These are phyloP conservation scores for Maudiozyma bulderi DNA, from an alignment of 805 yeast genomes.

Conservation along the genomic window DNA sequence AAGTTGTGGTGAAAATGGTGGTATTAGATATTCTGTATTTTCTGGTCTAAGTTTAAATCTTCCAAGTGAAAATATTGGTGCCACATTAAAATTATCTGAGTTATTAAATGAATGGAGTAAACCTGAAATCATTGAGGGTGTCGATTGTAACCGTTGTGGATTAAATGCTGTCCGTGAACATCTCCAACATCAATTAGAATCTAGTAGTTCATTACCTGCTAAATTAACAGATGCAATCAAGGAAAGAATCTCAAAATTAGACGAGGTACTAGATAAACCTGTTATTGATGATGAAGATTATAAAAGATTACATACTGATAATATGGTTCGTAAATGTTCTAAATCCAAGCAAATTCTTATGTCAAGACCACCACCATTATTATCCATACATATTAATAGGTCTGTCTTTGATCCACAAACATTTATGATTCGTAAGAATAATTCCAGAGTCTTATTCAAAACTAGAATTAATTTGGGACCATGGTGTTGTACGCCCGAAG, in stretches of 20 bases:
- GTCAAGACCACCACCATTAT: slow-evolving; percentile 71
- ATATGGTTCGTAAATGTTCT: slow-evolving; percentile 61
- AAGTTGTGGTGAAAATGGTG: slow-evolving; percentile 88
- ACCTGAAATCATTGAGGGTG: slow-evolving; percentile 85
- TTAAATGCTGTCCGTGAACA: slow-evolving; percentile 50
- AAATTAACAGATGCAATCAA: slow-evolving; percentile 31
- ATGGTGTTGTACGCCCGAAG: slow-evolving; percentile 59
- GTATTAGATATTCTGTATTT: slow-evolving; percentile 71
- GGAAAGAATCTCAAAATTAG: slow-evolving; percentile 40
- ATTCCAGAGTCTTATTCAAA: slow-evolving; percentile 75
- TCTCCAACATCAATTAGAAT: slow-evolving; percentile 31
- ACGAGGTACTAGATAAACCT: slow-evolving; percentile 48
- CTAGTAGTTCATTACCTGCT: slow-evolving; percentile 23
- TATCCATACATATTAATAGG: slow-evolving; percentile 82
- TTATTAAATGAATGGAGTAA: slow-evolving; percentile 57
- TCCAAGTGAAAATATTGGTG: slow-evolving; percentile 38
- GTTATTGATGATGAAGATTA: slow-evolving; percentile 75
- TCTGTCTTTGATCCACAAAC: slow-evolving; percentile 87
- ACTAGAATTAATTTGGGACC: slow-evolving; percentile 53
- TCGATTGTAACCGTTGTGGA: slow-evolving; percentile 91
- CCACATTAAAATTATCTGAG: slow-evolving; percentile 38
- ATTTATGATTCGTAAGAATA: slow-evolving; percentile 73
- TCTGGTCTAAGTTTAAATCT: slow-evolving; percentile 66
- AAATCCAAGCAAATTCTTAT: slow-evolving; percentile 79
- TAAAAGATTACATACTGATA: slow-evolving; percentile 61